A percentile compares a stretch with the other conserved stretches of the same genome.
Conservation (phyloP, 495 filamentous ascomycete genomes). For the Aspergillus affinis region DNA sequence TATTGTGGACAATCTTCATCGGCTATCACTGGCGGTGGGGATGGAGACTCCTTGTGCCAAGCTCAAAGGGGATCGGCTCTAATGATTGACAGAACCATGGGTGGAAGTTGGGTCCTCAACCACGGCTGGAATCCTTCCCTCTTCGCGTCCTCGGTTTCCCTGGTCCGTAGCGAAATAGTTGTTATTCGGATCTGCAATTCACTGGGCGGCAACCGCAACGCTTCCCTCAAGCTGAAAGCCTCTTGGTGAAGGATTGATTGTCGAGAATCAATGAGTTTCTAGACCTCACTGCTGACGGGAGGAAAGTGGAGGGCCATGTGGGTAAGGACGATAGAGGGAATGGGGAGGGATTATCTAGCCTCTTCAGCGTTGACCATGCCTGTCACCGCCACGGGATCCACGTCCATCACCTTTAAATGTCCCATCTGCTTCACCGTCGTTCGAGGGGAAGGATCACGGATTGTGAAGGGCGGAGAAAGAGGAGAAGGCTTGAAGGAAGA, state of each 20-base stretch:
- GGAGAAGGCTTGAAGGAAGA: neutral
- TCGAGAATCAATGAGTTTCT: neutral
- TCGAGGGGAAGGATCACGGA: neutral
- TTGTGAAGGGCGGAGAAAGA: neutral
- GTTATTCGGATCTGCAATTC: neutral
- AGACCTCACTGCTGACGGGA: neutral
- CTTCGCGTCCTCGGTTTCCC: too few relatives aligned
- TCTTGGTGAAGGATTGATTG: neutral
- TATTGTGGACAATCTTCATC: neutral
- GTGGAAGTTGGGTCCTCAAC: neutral
- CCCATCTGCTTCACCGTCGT: neutral
- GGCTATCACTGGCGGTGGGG: neutral
- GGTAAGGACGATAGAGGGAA: neutral
- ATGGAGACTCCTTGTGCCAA: neutral
- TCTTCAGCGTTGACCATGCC: neutral
- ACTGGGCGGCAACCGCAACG: neutral
- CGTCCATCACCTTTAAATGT: neutral
- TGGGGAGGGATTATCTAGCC: neutral
- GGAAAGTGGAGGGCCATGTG: neutral
- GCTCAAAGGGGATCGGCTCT: neutral
- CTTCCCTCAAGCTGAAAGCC: neutral
- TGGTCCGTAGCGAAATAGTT: too few relatives aligned
- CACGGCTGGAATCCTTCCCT: neutral
- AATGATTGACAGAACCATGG: neutral
- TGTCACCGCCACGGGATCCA: neutral